Evolutionary conservation across 768 basidiomycete genomes (phyloP), one percentile per base, ranked within the genome.

Genomic region (Panaeolus cyanescens): DNA sequence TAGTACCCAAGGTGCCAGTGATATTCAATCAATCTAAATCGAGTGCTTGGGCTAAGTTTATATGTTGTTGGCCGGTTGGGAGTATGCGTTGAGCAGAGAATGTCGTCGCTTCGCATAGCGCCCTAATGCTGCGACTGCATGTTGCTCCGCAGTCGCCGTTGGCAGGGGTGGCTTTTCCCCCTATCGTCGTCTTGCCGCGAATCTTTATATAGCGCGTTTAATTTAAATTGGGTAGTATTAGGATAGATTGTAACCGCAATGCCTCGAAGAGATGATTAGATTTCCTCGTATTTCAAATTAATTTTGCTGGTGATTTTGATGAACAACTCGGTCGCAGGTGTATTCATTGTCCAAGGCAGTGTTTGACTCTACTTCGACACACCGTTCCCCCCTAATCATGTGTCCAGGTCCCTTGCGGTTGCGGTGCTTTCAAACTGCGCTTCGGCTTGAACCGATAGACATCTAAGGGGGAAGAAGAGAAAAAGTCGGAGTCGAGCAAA

Each of bases 1-100:
- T 5, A n/a, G 25, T 50, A 50, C 45, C 45, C 45, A 50, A 50
- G 45, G 45, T n/a, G n/a, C n/a, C n/a, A n/a, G n/a, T 50, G 22
- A 50, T 50, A 50, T 50, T 50, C 45, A 50, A 50, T 50, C 45
- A 50, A 28, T 50, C 25, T 50, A 28, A n/a, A n/a, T n/a, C n/a
- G n/a, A n/a, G n/a, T n/a, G n/a, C n/a, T n/a, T n/a, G n/a, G n/a
- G n/a, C n/a, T n/a, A n/a, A n/a, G n/a, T n/a, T n/a, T n/a, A n/a
- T n/a, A n/a, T n/a, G n/a, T n/a, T n/a, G n/a, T 8, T 7, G 3
- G 39, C 39, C 17, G 19, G 8, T 22, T 22, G 19, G 39, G 5
- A 8, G 19, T 19, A 39, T 20, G n/a, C n/a, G 36, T 37, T 13
- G 12, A n/a, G 12, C 36, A 42, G 39, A 20, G 39, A n/a, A n/a